Conservation (phyloP, 208 protist species). For the Perkinsela sp. region DNA sequence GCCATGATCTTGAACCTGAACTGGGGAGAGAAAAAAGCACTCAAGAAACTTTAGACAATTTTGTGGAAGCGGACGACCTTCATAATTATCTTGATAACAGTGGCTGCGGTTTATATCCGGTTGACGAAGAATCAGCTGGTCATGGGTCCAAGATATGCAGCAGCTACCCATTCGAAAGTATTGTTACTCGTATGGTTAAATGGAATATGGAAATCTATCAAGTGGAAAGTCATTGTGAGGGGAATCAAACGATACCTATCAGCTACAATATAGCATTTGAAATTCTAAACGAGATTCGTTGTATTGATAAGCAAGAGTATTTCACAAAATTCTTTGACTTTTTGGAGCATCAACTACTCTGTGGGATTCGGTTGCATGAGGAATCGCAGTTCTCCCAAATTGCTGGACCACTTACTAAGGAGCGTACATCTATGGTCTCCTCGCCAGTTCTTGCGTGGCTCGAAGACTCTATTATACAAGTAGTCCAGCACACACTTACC, state of each 20-base stretch:
- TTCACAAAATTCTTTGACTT: background rate
- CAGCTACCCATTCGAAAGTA: too few relatives aligned
- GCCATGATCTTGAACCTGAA: too few relatives aligned
- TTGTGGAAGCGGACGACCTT: too few relatives aligned
- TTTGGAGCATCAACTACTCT: background rate
- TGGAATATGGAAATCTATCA: too few relatives aligned
- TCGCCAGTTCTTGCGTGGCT: background rate
- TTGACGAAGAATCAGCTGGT: too few relatives aligned
- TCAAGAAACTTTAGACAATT: too few relatives aligned
- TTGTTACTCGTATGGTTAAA: too few relatives aligned
- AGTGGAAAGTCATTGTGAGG: too few relatives aligned
- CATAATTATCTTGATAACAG: too few relatives aligned
- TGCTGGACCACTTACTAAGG: background rate
- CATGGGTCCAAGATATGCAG: too few relatives aligned
- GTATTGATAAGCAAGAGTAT: background rate
- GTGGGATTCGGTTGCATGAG: background rate
- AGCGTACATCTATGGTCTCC: background rate
- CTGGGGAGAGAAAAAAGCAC: too few relatives aligned
- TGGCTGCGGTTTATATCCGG: too few relatives aligned
- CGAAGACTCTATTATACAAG: background rate
- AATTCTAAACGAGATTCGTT: background rate
- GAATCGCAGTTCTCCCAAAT: background rate
- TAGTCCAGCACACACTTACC: background rate
- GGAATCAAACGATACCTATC: background rate
- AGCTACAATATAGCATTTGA: background rate